Evolutionary conservation across 73 alveolate species (phyloP), one percentile per base, ranked within the genome.

Genomic region (Uronychia setigera): DNA sequence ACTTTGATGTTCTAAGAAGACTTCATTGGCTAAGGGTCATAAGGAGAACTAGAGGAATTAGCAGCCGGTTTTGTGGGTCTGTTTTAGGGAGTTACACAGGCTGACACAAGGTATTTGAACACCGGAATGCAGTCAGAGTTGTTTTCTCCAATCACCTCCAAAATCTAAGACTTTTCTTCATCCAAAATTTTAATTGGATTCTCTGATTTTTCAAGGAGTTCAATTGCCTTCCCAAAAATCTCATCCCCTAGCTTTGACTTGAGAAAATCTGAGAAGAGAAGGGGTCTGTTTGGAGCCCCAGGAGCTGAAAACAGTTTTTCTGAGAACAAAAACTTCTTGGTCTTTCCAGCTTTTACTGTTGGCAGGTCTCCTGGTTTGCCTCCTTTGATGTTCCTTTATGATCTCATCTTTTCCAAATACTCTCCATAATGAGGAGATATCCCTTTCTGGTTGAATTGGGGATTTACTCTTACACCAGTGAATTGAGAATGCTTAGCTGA

Each of bases 171-270:
- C 9, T 59, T 26, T 26, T 82, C 83, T 67, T 82, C 89, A 5
- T 82, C 89, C n/a, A 82, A 33, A 11, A 82, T 32, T 60, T 82
- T 82, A 27, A 59, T 82, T 1, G 89, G 89, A 32, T 82, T 82
- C 34, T 82, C 89, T 29, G 89, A 82, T 26, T 60, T 29, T 32
- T 82, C 89, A 25, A 82, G 76, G 29, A 82, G 31, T 46, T 58
- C 35, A 30, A 82, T 79, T 1, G 60, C 89, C 76, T 82, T 29
- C n/a, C 33, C 89, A 67, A 60, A 82, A 31, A 60, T 82, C 11
- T 82, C 89, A 28, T 82, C 89, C 5, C 89, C 89, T 26, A 82
- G 31, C 77, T 82, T 82, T 28, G 58, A 32, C 57, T 74, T 82
- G 29, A 82, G 77, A 76, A 82, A 82, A 33, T 82, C 74, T 67